phyloP scores from a whole-genome alignment of 2,329 filamentous ascomycete species.

The Botrytis paeoniae region DNA sequence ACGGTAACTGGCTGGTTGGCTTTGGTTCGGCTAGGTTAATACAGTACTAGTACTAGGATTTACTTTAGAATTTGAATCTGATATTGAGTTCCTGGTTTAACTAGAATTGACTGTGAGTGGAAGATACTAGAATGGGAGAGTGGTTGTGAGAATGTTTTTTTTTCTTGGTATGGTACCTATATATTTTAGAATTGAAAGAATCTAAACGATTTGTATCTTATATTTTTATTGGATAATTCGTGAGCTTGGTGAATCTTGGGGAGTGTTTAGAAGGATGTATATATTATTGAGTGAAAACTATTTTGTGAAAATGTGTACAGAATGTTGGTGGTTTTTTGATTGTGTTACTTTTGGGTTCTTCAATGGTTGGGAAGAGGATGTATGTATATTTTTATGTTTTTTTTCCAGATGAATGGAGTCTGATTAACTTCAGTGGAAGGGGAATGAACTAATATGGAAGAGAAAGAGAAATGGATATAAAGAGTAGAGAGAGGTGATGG shows the following conservation, averaged over 20 bases:
- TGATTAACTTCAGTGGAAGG: too few relatives aligned
- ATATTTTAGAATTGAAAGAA: background rate
- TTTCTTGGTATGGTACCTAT: background rate
- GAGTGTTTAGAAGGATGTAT: background rate
- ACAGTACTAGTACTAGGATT: background rate
- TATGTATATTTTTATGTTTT: too few relatives aligned
- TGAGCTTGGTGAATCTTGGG: background rate
- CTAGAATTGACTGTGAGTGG: background rate
- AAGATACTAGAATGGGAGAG: background rate
- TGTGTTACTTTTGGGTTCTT: background rate
- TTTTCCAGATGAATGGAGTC: too few relatives aligned
- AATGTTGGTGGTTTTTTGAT: rapidly evolving
- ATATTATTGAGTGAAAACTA: background rate
- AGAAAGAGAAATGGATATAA: too few relatives aligned
- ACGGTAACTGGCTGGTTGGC: background rate
- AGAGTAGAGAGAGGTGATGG: too few relatives aligned
- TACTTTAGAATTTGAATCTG: background rate
- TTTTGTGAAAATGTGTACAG: background rate
- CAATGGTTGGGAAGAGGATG: too few relatives aligned
- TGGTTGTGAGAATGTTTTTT: background rate
- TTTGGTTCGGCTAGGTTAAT: background rate
- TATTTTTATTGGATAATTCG: background rate
- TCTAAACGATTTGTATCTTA: background rate
- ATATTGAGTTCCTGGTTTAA: background rate
- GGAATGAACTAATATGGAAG: too few relatives aligned